phyloP scores from a whole-genome alignment of 148 eudicot species.

The Rhododendron ovatum region DNA sequence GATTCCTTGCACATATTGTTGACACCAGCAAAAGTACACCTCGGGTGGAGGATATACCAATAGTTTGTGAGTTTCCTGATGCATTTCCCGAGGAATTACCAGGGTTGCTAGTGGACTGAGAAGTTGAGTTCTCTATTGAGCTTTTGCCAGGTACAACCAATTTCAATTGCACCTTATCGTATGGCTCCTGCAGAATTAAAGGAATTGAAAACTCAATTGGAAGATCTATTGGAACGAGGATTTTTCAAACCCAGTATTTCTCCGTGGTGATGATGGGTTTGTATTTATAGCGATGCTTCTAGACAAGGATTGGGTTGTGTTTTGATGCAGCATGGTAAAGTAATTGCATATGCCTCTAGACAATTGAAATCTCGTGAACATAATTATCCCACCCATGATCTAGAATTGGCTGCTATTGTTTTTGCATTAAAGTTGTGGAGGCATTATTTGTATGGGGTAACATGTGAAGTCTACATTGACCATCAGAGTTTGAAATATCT shows the following conservation, averaged over 20 bases:
- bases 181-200: no score
- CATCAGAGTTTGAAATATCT: not conserved
- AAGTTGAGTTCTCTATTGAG: not conserved
- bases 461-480: not conserved
- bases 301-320: no score
- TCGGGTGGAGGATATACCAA: not conserved
- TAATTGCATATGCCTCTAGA: no score
- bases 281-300: no score
- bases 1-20: no score
- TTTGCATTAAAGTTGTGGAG: not conserved
- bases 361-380: no score
- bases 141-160: not conserved
- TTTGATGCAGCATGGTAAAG: not conserved
- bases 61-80: not conserved
- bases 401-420: not conserved
- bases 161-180: not conserved
- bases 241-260: no score
- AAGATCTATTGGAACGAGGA: no score
- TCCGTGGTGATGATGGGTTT: no score
- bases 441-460: not conserved
- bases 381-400: not conserved
- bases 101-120: not conserved
- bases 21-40: no score
- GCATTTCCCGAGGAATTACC: not conserved
- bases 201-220: no score